Percentiles rank a stretch among this genome's conserved stretches.
phyloP scores from a whole-genome alignment of 139 green algal species.

The Eudorina sp. region DNA sequence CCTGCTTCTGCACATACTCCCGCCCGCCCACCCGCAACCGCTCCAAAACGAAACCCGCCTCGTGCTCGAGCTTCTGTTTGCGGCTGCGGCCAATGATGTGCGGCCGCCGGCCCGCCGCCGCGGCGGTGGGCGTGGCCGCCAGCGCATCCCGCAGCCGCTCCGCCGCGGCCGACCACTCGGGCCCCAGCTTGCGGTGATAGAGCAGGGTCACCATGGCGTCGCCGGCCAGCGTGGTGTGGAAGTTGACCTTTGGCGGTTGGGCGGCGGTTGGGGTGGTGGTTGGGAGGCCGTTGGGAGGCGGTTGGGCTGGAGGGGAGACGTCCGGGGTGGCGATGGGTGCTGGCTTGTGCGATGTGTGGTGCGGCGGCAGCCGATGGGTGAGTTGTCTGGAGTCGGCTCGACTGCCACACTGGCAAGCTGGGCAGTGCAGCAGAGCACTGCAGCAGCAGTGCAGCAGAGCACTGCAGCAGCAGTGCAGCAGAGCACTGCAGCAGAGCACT shows the following conservation, averaged over 20 bases:
- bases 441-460: no score
- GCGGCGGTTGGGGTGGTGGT: no score
- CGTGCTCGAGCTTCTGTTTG: slow-evolving; percentile 85
- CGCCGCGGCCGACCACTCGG: slow-evolving; percentile 10
- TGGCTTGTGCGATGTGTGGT: neutral
- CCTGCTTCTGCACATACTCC: slow-evolving; percentile 63
- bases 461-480: no score
- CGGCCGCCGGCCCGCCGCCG: slow-evolving; percentile 21
- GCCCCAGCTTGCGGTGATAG: slow-evolving; percentile 89
- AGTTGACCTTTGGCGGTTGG: slow-evolving; percentile 79
- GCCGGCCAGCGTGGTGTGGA: slow-evolving; percentile 89
- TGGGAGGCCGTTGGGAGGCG: no score
- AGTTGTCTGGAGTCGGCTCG: no score
- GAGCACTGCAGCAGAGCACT: no score
- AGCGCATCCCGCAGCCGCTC: slow-evolving; percentile 12
- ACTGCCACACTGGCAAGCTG: no score
- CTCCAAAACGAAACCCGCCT: slow-evolving; percentile 83
- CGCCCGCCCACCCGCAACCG: slow-evolving; percentile 21
- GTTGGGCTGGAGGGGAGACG: no score
- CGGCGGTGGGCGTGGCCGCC: slow-evolving; percentile 36
- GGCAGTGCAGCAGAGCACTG: no score
- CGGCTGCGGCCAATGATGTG: slow-evolving; percentile 74
- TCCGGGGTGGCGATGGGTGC: neutral
- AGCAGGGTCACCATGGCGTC: slow-evolving; percentile 90
- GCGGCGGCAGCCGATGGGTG: no score